Evolutionary conservation across 129 eudicot genomes (phyloP).

Genomic region (Kitagawia praeruptora): DNA sequence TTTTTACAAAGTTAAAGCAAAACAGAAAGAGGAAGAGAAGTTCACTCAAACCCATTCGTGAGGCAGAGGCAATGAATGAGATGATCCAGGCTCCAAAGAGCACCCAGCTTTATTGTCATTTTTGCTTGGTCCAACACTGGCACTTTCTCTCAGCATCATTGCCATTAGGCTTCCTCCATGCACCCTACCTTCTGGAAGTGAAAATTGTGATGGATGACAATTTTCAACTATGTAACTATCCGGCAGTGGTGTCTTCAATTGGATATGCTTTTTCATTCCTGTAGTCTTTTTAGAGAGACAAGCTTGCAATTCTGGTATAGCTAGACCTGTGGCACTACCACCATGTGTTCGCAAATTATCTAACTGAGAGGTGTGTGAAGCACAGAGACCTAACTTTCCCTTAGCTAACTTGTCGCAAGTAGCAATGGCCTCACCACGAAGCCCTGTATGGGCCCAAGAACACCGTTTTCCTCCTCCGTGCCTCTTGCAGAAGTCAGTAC

Average conservation of each 20-base stretch:
- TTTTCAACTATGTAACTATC: slow-evolving; percentile 15
- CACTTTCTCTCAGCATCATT: slow-evolving; percentile 40
- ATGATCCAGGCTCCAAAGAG: slow-evolving; percentile 5
- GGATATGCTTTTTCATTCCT: not conserved
- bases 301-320: slow-evolving; percentile 7
- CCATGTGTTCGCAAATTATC: slow-evolving; percentile 25
- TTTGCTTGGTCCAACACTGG: slow-evolving; percentile 1
- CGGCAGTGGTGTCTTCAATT: not conserved
- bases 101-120: not conserved
- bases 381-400: slow-evolving; percentile 64
- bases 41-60: slow-evolving; percentile 5
- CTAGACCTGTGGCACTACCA: not conserved
- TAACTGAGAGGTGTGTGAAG: slow-evolving; percentile 43
- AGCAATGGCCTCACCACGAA: slow-evolving; percentile 18
- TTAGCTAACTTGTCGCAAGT: slow-evolving; percentile 60
- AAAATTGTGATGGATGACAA: not conserved
- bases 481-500: slow-evolving; percentile 83
- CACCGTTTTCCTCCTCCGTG: slow-evolving; percentile 92
- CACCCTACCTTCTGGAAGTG: slow-evolving; percentile 78
- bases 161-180: slow-evolving; percentile 91
- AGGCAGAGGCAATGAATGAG: not conserved
- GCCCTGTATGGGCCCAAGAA: slow-evolving; percentile 52
- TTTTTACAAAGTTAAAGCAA: not conserved
- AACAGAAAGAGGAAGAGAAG: not conserved
- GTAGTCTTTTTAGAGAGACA: slow-evolving; percentile 14